A percentile compares a stretch with the other conserved stretches of the same genome.
Evolutionary conservation across 768 basidiomycete genomes (phyloP).

Genomic region (Russula sp.): DNA sequence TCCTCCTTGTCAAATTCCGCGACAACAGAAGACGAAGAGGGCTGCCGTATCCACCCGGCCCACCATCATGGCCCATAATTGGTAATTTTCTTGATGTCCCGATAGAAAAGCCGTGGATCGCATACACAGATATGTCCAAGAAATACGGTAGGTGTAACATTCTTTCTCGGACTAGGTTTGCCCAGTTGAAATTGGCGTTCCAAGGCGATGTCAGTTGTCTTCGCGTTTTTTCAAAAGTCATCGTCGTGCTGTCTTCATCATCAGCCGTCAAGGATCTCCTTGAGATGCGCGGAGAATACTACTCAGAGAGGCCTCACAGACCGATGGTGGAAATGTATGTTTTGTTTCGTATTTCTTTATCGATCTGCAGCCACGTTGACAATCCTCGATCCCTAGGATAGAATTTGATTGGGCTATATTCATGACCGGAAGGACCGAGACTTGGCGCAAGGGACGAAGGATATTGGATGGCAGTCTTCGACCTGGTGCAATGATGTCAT

Average conservation of each 20-base stretch:
- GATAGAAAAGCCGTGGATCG: constrained; percentile 4
- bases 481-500: not conserved
- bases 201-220: constrained; percentile 22
- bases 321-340: constrained; percentile 11
- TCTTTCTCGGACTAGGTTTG: not conserved
- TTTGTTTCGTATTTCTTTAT: not conserved
- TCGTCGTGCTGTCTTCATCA: constrained; percentile 7
- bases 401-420: not conserved
- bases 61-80: constrained; percentile 3
- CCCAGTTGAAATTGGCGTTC: not conserved
- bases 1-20: not conserved
- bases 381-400: not conserved
- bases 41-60: constrained; percentile 15
- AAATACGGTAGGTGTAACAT: constrained; percentile 13
- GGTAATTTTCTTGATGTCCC: constrained; percentile 24
- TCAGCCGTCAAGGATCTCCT: constrained; percentile 15
- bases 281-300: constrained; percentile 13
- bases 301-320: constrained; percentile 15
- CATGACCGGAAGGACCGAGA: not conserved
- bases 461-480: constrained; percentile 11
- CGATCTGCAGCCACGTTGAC: not conserved
- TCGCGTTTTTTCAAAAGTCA: constrained; percentile 9
- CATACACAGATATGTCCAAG: constrained; percentile 9
- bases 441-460: not conserved
- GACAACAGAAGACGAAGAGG: not conserved